Evolutionary conservation across 805 yeast genomes (phyloP).

Genomic region (Pichia scutulata): DNA sequence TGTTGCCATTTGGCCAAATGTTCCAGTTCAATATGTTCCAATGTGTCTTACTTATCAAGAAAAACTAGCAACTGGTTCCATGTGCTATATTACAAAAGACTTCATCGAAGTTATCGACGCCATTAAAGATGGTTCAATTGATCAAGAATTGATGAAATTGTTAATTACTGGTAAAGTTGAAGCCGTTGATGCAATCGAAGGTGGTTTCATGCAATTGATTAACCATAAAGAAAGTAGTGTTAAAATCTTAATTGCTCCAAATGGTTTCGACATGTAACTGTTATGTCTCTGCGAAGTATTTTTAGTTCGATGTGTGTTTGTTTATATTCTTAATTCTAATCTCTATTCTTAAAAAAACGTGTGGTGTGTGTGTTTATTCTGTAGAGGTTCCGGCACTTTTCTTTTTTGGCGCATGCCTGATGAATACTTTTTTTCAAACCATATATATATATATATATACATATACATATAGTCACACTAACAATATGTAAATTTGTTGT

Average conservation of each 20-base stretch:
- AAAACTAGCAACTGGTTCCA: constrained; percentile 50
- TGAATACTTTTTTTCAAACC: too few species aligned
- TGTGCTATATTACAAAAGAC: constrained; percentile 51
- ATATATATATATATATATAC: too few species aligned
- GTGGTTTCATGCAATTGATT: constrained; percentile 45
- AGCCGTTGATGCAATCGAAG: constrained; percentile 43
- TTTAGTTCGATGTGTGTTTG: not conserved
- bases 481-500: too few species aligned
- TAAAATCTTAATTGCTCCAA: constrained; percentile 46
- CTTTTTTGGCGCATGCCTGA: too few species aligned
- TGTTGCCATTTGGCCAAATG: constrained; percentile 58
- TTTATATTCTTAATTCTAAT: too few species aligned
- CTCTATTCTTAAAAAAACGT: too few species aligned
- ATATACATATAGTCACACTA: too few species aligned
- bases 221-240: constrained; percentile 48
- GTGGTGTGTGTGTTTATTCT: too few species aligned
- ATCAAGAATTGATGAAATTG: constrained; percentile 34
- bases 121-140: constrained; percentile 39
- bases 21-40: constrained; percentile 42
- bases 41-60: constrained; percentile 51
- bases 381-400: too few species aligned
- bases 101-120: constrained; percentile 50
- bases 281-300: too few species aligned
- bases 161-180: constrained; percentile 48
- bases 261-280: constrained; percentile 20